phyloP scores from a whole-genome alignment of 768 basidiomycete genomes.

The Kwoniella dejecticola region DNA sequence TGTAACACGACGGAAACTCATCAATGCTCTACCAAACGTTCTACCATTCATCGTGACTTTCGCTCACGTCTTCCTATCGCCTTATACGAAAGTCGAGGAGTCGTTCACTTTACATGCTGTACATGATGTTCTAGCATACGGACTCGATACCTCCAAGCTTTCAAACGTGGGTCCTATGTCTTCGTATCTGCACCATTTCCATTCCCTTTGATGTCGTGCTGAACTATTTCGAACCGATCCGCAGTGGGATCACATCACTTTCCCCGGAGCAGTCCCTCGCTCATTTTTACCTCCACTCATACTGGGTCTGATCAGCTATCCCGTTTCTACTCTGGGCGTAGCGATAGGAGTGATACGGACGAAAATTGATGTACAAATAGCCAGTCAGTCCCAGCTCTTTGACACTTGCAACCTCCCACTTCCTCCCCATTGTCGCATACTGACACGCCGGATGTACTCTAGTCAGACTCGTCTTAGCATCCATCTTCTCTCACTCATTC shows the following conservation, averaged over 20 bases:
- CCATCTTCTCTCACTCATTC: constrained; percentile 66
- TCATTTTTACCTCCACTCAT: constrained; percentile 78
- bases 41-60: constrained; percentile 32
- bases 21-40: constrained; percentile 22
- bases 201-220: too few relatives aligned
- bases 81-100: constrained; percentile 96
- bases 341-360: constrained; percentile 59
- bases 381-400: constrained; percentile 58
- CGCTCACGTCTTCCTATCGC: constrained; percentile 73
- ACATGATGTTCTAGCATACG: constrained; percentile 83
- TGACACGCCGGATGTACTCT: background rate
- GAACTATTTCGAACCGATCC: too few relatives aligned
- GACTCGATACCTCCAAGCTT: constrained; percentile 54
- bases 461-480: constrained; percentile 77
- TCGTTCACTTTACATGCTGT: constrained; percentile 90
- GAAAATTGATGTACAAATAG: constrained; percentile 72
- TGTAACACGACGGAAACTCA: constrained; percentile 20
- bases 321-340: constrained; percentile 60
- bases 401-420: background rate
- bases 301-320: constrained; percentile 64
- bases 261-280: constrained; percentile 85
- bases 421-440: background rate
- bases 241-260: constrained; percentile 87
- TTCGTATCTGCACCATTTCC: too few relatives aligned
- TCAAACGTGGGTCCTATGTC: constrained; percentile 11